A percentile compares a stretch with the other conserved stretches of the same genome.
Evolutionary conservation across 345 rosid species (phyloP).

Genomic region (Rhizophora mangle): DNA sequence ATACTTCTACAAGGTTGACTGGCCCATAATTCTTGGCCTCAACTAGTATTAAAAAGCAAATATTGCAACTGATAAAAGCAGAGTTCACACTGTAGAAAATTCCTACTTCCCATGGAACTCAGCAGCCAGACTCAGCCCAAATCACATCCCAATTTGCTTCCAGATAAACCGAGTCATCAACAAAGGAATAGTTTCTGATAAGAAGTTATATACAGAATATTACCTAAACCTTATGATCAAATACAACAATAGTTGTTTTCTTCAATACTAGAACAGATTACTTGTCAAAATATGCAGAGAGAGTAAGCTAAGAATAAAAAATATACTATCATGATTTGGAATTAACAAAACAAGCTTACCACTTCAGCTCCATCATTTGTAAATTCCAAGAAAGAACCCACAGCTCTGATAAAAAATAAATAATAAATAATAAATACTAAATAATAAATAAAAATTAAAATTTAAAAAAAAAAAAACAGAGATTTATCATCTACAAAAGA

Average conservation of each 20-base stretch:
- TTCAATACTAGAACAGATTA: not conserved
- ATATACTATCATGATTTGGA: not conserved
- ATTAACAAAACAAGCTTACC: slow-evolving; percentile 45
- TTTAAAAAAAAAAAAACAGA: slow-evolving; percentile 5
- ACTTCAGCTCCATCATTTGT: slow-evolving; percentile 77
- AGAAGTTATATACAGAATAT: not conserved
- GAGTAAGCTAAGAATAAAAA: not conserved
- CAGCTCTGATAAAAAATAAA: slow-evolving; percentile 56
- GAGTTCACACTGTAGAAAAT: too few species aligned
- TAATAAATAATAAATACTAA: not conserved
- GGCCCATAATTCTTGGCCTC: too few species aligned
- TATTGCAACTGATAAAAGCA: too few species aligned
- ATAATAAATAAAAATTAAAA: not conserved
- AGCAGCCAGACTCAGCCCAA: not conserved
- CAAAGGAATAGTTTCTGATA: not conserved
- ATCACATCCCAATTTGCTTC: not conserved
- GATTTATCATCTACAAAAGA: slow-evolving; percentile 10
- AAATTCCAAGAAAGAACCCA: slow-evolving; percentile 94
- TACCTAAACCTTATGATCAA: not conserved
- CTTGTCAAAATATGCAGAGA: not conserved
- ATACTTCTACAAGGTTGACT: too few species aligned
- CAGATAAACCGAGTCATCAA: not conserved
- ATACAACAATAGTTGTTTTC: not conserved
- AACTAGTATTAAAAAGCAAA: too few species aligned
- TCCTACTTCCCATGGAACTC: not conserved